phyloP scores from a whole-genome alignment of 345 rosid genomes.

The Linum trigynum region DNA sequence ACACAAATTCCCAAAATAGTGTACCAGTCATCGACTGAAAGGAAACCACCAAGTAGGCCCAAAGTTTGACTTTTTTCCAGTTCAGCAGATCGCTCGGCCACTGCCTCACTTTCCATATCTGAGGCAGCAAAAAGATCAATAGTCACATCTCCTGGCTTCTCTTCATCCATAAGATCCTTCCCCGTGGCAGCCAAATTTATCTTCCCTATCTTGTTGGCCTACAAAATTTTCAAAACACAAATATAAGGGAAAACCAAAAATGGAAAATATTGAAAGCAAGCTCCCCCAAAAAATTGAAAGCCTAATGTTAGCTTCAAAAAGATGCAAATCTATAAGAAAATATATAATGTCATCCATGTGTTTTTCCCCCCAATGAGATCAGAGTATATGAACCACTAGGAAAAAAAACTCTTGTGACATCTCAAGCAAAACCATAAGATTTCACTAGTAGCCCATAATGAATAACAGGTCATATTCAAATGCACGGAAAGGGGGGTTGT shows the following conservation, averaged over 20 bases:
- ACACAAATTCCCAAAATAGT: conserved; percentile 14
- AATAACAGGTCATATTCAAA: neutral
- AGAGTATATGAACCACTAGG: too few relatives aligned
- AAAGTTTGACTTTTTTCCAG: conserved; percentile 79
- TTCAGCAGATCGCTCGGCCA: conserved; percentile 60
- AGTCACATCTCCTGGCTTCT: conserved; percentile 91
- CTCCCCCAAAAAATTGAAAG: neutral
- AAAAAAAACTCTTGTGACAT: too few relatives aligned
- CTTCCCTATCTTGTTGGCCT: conserved; percentile 97
- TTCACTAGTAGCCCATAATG: neutral
- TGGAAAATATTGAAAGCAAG: neutral
- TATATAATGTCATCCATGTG: too few relatives aligned
- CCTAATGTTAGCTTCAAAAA: neutral
- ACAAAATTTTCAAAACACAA: conserved; percentile 14
- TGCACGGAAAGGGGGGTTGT: neutral
- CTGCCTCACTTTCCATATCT: conserved; percentile 93
- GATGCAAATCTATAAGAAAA: neutral
- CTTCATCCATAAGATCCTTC: conserved; percentile 99
- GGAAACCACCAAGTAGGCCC: conserved; percentile 93
- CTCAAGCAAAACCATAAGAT: neutral
- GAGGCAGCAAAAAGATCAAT: conserved; percentile 81
- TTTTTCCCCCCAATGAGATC: too few relatives aligned
- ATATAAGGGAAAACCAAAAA: neutral
- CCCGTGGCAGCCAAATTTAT: conserved; percentile 99
- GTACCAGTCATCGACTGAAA: conserved; percentile 93